Percentiles rank a stretch among this genome's conserved stretches.
Evolutionary conservation across 805 yeast species (phyloP).

Genomic region (Nakazawaea sp.): DNA sequence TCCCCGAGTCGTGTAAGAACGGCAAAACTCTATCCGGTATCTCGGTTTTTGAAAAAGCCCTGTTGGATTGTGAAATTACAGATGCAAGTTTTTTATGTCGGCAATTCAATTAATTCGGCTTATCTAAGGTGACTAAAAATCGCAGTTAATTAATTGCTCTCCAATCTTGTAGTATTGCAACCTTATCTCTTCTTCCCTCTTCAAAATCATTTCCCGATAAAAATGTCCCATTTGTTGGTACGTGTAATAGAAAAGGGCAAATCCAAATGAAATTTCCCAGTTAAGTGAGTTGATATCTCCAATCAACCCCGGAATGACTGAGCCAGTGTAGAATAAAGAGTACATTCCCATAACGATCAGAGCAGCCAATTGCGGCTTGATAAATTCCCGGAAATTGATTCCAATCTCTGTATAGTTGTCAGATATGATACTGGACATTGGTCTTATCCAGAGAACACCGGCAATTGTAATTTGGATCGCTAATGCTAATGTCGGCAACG

Average conservation of each 20-base stretch:
- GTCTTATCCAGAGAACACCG: too few relatives aligned
- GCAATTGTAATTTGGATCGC: too few relatives aligned
- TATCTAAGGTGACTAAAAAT: too few relatives aligned
- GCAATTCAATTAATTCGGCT: too few relatives aligned
- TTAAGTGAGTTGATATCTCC: not conserved
- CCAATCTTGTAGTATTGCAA: conserved; percentile 1
- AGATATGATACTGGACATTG: not conserved
- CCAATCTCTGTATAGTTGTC: not conserved
- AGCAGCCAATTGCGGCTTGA: not conserved
- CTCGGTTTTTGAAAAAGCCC: too few relatives aligned
- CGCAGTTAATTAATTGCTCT: conserved; percentile 1
- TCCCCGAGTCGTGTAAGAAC: too few relatives aligned
- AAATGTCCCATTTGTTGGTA: not conserved
- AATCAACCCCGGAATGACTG: not conserved
- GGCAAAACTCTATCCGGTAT: too few relatives aligned
- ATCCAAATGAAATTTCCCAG: not conserved
- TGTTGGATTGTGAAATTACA: too few relatives aligned
- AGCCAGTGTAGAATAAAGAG: not conserved
- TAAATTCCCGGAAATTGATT: not conserved
- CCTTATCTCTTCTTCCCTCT: conserved; percentile 4
- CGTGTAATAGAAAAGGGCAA: not conserved
- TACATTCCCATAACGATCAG: too few relatives aligned
- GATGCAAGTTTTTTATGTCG: too few relatives aligned
- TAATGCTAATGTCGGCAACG: too few relatives aligned
- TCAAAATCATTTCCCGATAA: not conserved